A percentile compares a stretch with the other conserved stretches of the same genome.
Conservation (phyloP, 495 filamentous ascomycete genomes). For the Hyphodiscus hymeniophilus region DNA sequence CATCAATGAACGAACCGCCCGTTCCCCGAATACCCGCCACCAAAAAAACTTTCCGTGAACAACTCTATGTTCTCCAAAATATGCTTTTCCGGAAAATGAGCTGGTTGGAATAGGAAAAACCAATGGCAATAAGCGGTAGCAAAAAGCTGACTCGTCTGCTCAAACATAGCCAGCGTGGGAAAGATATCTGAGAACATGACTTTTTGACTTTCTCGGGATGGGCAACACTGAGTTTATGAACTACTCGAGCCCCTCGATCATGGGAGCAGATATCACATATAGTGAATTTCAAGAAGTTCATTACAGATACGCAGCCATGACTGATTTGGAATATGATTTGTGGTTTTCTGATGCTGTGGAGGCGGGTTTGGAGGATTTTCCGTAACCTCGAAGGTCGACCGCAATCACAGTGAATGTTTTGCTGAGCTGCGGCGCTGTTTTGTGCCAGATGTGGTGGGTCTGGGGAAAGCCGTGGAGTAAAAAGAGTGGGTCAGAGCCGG, state of each 20-base stretch:
- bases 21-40: slow-evolving; percentile 6
- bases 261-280: slow-evolving; percentile 28
- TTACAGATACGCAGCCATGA: slow-evolving; percentile 28
- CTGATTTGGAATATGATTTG: slow-evolving; percentile 26
- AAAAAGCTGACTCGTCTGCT: slow-evolving; percentile 22
- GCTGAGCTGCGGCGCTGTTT: slow-evolving; percentile 22
- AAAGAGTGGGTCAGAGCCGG: slow-evolving; percentile 26
- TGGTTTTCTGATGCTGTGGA: slow-evolving; percentile 9
- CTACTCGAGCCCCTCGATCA: slow-evolving; percentile 34
- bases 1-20: slow-evolving; percentile 12
- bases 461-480: slow-evolving; percentile 33
- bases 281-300: slow-evolving; percentile 22
- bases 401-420: slow-evolving; percentile 26
- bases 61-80: slow-evolving; percentile 20
- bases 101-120: slow-evolving; percentile 34
- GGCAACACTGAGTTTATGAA: slow-evolving; percentile 31
- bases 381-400: slow-evolving; percentile 35
- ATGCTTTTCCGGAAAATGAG: slow-evolving; percentile 29
- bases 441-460: slow-evolving; percentile 34
- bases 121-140: slow-evolving; percentile 35
- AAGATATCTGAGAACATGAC: slow-evolving; percentile 32
- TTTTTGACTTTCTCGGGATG: slow-evolving; percentile 24
- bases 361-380: slow-evolving; percentile 29
- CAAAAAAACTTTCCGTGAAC: slow-evolving; percentile 23
- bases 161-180: slow-evolving; percentile 32